These are phyloP conservation scores for Schizonepeta tenuifolia DNA, from an alignment of 257 asterid genomes.

Conservation along the genomic window DNA sequence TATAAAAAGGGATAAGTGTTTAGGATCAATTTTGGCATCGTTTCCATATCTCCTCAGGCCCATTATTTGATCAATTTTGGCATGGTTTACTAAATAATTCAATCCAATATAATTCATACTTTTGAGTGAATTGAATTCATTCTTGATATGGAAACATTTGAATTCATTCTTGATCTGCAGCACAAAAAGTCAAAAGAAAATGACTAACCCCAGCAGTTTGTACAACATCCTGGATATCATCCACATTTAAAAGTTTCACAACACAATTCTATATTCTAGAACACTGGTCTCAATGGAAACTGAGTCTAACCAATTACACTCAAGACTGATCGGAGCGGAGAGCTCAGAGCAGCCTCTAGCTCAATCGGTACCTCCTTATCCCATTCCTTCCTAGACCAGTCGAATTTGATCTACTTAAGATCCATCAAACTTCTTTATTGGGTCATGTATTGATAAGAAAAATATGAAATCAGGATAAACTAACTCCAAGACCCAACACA, in stretches of 20 bases:
- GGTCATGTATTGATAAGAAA: slow-evolving; percentile 4
- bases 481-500: neutral
- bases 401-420: neutral
- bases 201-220: neutral
- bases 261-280: neutral
- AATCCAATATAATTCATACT: neutral
- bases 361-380: too few species aligned
- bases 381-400: neutral
- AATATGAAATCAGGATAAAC: neutral
- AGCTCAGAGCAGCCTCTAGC: too few species aligned
- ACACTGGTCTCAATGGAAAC: neutral
- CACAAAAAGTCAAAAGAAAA: neutral
- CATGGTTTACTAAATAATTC: neutral
- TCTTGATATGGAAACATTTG: slow-evolving; percentile 11
- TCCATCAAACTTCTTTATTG: neutral
- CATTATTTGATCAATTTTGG: neutral
- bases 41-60: neutral
- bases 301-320: neutral
- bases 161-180: slow-evolving; percentile 12
- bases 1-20: neutral
- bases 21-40: neutral
- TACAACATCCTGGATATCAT: neutral
- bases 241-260: neutral
- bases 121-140: neutral
- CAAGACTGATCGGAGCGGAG: neutral